Conservation (phyloP, 441 rosid genomes). For the Populus trichocarpa region DNA sequence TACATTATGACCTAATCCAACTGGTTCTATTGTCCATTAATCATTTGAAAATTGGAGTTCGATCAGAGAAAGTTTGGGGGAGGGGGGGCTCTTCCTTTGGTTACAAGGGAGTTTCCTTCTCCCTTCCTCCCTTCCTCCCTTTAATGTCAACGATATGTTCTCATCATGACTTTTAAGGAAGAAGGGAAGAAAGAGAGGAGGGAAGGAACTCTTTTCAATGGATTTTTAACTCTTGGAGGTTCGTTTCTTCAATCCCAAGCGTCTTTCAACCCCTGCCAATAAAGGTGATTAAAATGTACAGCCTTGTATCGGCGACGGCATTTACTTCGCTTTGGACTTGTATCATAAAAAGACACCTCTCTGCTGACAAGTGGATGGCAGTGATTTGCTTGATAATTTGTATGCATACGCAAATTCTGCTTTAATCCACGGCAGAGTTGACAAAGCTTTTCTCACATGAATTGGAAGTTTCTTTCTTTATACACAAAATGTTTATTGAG, state of each 20-base stretch:
- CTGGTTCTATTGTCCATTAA: not conserved
- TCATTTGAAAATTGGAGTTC: not conserved
- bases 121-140: not conserved
- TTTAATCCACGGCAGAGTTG: slow-evolving; percentile 16
- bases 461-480: slow-evolving; percentile 37
- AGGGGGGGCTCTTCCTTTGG: not conserved
- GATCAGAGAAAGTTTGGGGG: not conserved
- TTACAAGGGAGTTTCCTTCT: slow-evolving; percentile 1
- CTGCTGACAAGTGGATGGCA: slow-evolving; percentile 27
- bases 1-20: not conserved
- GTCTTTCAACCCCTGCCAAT: not conserved
- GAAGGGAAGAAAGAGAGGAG: too few species aligned
- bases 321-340: not conserved
- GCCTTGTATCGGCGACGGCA: not conserved
- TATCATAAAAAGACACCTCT: not conserved
- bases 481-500: slow-evolving; percentile 23
- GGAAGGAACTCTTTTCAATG: not conserved
- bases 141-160: not conserved
- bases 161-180: not conserved
- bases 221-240: not conserved
- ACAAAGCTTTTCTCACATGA: slow-evolving; percentile 16
- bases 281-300: not conserved
- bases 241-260: not conserved
- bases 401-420: not conserved
- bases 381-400: slow-evolving; percentile 11